Evolutionary conservation across 805 yeast species (phyloP).

Genomic region (Metschnikowia borealis): DNA sequence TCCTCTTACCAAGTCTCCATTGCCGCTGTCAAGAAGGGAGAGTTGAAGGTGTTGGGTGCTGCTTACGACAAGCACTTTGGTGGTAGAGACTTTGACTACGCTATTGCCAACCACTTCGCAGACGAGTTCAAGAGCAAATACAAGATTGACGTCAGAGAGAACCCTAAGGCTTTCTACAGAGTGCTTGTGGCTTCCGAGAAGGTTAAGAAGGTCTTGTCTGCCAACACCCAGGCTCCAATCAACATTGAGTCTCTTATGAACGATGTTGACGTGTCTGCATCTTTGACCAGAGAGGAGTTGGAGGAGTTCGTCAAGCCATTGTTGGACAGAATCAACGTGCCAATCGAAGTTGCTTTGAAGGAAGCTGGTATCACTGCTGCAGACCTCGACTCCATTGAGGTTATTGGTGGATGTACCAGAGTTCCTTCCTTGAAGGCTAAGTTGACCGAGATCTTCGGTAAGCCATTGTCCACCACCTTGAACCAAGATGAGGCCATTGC

Average conservation of each 20-base stretch:
- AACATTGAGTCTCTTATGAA: constrained; percentile 95
- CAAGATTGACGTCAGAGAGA: constrained; percentile 86
- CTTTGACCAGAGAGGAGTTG: constrained; percentile 84
- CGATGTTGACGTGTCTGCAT: constrained; percentile 91
- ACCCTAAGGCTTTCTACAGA: constrained; percentile 94
- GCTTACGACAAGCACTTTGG: constrained; percentile 96
- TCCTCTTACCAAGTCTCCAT: constrained; percentile 88
- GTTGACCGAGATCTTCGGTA: constrained; percentile 68
- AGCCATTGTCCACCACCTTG: constrained; percentile 75
- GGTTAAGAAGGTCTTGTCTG: constrained; percentile 93
- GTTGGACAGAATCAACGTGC: constrained; percentile 68
- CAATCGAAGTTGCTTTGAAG: constrained; percentile 77
- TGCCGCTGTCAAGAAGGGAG: constrained; percentile 93
- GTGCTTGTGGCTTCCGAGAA: constrained; percentile 88
- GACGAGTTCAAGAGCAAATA: constrained; percentile 86
- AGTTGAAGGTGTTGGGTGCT: constrained; percentile 85
- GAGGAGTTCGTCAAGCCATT: constrained; percentile 86
- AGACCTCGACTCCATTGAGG: constrained; percentile 87
- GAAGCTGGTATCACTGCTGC: constrained; percentile 69
- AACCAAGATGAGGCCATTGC: constrained; percentile 99
- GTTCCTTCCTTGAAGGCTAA: constrained; percentile 88
- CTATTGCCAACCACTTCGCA: constrained; percentile 92
- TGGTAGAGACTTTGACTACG: constrained; percentile 94
- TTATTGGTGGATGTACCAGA: constrained; percentile 98
- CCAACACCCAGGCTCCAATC: constrained; percentile 92